These are phyloP conservation scores for Flammula alnicola DNA, from an alignment of 1,284 basidiomycete species.

Conservation along the genomic window DNA sequence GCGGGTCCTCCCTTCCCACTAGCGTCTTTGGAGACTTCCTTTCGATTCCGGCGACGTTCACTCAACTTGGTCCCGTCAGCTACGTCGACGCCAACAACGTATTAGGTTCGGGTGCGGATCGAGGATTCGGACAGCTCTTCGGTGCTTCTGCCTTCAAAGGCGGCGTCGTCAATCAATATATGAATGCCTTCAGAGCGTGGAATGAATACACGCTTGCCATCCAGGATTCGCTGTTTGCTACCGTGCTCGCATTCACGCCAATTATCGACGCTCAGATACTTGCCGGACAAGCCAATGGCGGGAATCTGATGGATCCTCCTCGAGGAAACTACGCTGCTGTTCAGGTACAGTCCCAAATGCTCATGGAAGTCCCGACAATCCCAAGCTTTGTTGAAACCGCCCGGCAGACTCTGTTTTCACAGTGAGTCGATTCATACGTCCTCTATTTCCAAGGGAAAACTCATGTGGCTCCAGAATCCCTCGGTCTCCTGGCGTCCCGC, in stretches of 20 bases:
- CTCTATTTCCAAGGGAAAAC: neutral
- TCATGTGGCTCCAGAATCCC: slow-evolving; percentile 29
- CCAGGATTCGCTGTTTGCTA: slow-evolving; percentile 24
- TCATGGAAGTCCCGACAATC: slow-evolving; percentile 23
- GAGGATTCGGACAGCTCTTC: slow-evolving; percentile 38
- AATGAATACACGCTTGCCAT: slow-evolving; percentile 29
- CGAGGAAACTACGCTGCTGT: slow-evolving; percentile 36
- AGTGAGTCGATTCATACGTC: slow-evolving; percentile 23
- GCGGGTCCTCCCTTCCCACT: slow-evolving; percentile 36
- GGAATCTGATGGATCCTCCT: slow-evolving; percentile 41
- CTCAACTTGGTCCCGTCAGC: slow-evolving; percentile 35
- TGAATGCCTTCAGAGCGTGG: slow-evolving; percentile 30
- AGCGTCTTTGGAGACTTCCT: slow-evolving; percentile 42
- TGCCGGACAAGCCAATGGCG: slow-evolving; percentile 34
- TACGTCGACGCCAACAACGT: slow-evolving; percentile 37
- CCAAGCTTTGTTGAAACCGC: slow-evolving; percentile 25
- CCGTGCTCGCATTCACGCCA: slow-evolving; percentile 41
- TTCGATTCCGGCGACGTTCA: slow-evolving; percentile 35
- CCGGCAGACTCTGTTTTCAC: slow-evolving; percentile 27
- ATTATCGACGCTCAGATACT: slow-evolving; percentile 39
- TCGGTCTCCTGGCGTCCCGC: slow-evolving; percentile 37
- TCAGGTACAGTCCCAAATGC: slow-evolving; percentile 34
- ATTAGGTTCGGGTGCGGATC: slow-evolving; percentile 33
- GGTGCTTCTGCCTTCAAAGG: slow-evolving; percentile 36
- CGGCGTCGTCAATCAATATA: slow-evolving; percentile 31